Evolutionary conservation across 148 eudicot genomes (phyloP).

Genomic region (Cornus suecica): DNA sequence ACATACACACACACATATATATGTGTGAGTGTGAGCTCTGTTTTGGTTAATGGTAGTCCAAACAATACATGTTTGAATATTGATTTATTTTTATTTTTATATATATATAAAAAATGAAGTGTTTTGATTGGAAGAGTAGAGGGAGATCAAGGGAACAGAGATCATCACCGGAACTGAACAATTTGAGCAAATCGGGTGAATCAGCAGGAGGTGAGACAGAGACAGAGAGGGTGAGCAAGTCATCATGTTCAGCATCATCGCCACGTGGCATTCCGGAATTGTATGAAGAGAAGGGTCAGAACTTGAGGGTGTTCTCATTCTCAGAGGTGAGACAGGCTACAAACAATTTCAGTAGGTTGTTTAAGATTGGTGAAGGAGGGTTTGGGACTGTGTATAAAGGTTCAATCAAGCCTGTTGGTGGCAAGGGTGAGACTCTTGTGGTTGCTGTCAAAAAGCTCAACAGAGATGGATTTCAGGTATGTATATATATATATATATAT

Average conservation of each 20-base stretch:
- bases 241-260: conserved; percentile 44
- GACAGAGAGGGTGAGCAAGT: conserved; percentile 33
- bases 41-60: too few relatives aligned
- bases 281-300: conserved; percentile 66
- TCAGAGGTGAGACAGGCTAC: conserved; percentile 65
- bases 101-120: conserved; percentile 46
- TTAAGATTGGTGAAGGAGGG: conserved; percentile 94
- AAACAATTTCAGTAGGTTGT: conserved; percentile 49
- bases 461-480: conserved; percentile 77
- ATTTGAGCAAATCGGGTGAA: conserved; percentile 36
- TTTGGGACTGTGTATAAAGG: conserved; percentile 83
- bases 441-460: conserved; percentile 84
- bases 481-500: not conserved
- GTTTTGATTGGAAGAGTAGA: conserved; percentile 60
- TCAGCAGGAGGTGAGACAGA: too few relatives aligned
- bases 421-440: conserved; percentile 28
- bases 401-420: conserved; percentile 46
- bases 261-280: conserved; percentile 54
- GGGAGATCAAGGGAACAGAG: conserved; percentile 36
- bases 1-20: too few relatives aligned
- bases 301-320: conserved; percentile 54
- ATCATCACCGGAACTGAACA: conserved; percentile 65
- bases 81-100: not conserved
- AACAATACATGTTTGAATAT: not conserved
- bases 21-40: too few relatives aligned